Percentiles rank a stretch among this genome's conserved stretches.
These are phyloP conservation scores for Torulaspora indica DNA, from an alignment of 805 yeast genomes.

Conservation along the genomic window DNA sequence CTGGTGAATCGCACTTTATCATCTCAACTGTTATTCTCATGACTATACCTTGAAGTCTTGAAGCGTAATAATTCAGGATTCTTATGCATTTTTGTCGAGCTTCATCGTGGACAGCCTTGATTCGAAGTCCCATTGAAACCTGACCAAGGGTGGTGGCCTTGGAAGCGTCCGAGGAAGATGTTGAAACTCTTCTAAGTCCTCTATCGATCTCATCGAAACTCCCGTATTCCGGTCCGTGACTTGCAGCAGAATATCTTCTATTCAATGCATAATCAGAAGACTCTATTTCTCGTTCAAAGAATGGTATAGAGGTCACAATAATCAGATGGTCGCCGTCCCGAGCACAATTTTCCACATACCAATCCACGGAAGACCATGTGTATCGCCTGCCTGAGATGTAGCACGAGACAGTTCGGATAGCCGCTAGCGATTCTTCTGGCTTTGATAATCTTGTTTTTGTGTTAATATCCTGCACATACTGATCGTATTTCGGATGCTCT, in stretches of 20 bases:
- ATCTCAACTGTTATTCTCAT: slow-evolving; percentile 34
- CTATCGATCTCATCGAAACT: slow-evolving; percentile 7
- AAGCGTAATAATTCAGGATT: slow-evolving; percentile 28
- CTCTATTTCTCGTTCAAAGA: slow-evolving; percentile 26
- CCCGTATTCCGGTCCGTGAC: slow-evolving; percentile 7
- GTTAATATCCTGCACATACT: slow-evolving; percentile 12
- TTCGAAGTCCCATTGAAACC: slow-evolving; percentile 14
- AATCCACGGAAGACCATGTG: slow-evolving; percentile 73
- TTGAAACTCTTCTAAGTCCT: slow-evolving; percentile 3
- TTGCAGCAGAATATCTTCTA: slow-evolving; percentile 2
- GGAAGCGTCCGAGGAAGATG: slow-evolving; percentile 8
- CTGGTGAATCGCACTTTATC: slow-evolving; percentile 28
- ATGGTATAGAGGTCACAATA: slow-evolving; percentile 50
- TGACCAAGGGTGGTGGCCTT: slow-evolving; percentile 4
- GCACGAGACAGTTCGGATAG: slow-evolving; percentile 42
- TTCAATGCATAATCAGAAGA: slow-evolving; percentile 8
- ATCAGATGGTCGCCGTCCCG: slow-evolving; percentile 63
- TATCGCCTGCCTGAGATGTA: slow-evolving; percentile 62
- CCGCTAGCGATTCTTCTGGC: slow-evolving; percentile 9
- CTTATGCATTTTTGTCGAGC: slow-evolving; percentile 24
- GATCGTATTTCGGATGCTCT: slow-evolving; percentile 19
- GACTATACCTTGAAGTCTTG: slow-evolving; percentile 20
- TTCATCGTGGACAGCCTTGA: slow-evolving; percentile 27
- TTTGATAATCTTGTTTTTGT: slow-evolving; percentile 6
- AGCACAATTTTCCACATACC: slow-evolving; percentile 53